Base-by-base conservation (phyloP, 164 flowering plant species). In the Malania oleifera region DNA sequence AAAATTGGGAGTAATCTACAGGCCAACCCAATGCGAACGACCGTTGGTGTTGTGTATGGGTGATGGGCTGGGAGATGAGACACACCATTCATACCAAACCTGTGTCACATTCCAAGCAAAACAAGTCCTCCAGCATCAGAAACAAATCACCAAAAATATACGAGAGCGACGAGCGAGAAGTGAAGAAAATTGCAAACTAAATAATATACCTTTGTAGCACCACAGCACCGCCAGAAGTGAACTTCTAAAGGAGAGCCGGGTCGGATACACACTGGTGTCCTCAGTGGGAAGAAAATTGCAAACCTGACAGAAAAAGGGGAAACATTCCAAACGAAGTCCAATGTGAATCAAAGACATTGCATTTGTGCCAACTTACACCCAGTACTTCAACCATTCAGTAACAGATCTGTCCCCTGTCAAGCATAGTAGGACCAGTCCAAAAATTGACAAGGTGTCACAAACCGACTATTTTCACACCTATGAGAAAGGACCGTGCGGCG, bases 21-120 rank as follows among this genome's bases (percentile, higher is more conserved):
- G 82, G 25, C 99, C 99, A 45, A 93, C 99, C 99, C 99, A 93
- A 60, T 90, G 85, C 5, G 99, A 93, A n/a, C 98, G 93, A 2
- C 98, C 98, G 57, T 84, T 89, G 59, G 73, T 69, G 76, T 92
- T 92, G 79, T 92, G 96, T 12, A 92, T 66, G 2, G 95, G 87
- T 2, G 82, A 79, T 7, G 73, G 44, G 5, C 17, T 31, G 1
- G 98, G 96, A 13, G 88, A 77, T 7, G 85, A 37, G 47, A 89
- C 85, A 56, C 82, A 75, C 99, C 99, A 93, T 59, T 93, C 99
- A 23, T 93, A 93, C 99, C 99, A 93, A 60, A 93, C 99, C 99
- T 93, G 75, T 60, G 61, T 41, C 41, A 59, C 5, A 37, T 45
- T 49, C 52, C 49, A 53, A 13, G 35, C n/a, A 35, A 29, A 23